Evolutionary conservation across 2,329 filamentous ascomycete genomes (phyloP), one percentile per base, ranked within the genome.

Genomic region (Phaeosphaeria sp.): DNA sequence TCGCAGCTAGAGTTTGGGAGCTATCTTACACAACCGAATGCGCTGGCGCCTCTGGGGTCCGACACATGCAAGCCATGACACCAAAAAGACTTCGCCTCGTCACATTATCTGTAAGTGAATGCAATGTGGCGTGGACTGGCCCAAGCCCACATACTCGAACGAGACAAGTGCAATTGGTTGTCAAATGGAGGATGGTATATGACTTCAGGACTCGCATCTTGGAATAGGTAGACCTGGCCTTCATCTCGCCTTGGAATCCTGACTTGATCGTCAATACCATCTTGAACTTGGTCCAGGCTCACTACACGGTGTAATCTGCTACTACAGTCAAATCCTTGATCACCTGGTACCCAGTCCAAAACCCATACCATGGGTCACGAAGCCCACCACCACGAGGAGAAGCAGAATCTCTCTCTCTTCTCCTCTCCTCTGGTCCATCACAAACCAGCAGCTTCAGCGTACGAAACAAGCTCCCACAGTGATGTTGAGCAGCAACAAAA

Each of bases 341-440:
- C 9, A 9, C 9, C 25, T 5, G 9, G 5, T 27, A 27, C 9
- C 25, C 25, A 4, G 25, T 27, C 9, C 21, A 41, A 30, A 33
- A 25, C 42, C 17, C 27, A 27, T n/a, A 60, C 9, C n/a, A 68
- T 66, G 63, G 65, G 57, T 44, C 63, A 65, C 56, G 63, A 66
- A 63, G 54, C 27, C 17, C 62, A 65, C 52, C 53, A 55, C 33
- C 44, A 56, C 41, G 58, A 65, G 46, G 61, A 62, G 46, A 56
- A 59, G 39, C 50, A 55, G 22, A 46, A 56, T n/a, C 59, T 69
- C 44, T 33, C 46, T 17, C 41, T 67, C 52, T 69, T 69, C 44
- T 61, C 65, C 9, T 66, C 63, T 21, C 66, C 66, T 10, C 62
- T 69, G 11, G n/a, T 20, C 23, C 49, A 25, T 17, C 49, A 61